These are phyloP conservation scores for Daldinia sp. DNA, from an alignment of 2,329 filamentous ascomycete genomes.

Conservation along the genomic window DNA sequence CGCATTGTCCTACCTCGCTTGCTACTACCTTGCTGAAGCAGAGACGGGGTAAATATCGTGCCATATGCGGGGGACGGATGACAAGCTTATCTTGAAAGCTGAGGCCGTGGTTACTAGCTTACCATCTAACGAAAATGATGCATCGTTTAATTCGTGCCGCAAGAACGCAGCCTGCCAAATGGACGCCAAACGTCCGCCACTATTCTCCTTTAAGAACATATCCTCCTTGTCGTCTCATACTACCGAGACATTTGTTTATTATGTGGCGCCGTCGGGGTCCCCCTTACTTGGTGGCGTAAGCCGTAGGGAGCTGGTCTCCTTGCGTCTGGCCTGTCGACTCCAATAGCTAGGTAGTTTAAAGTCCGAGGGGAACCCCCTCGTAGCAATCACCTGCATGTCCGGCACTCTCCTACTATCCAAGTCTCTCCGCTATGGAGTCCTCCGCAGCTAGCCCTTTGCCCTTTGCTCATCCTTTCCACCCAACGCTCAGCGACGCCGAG, in stretches of 20 bases:
- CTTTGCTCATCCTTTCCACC: slow-evolving; percentile 7
- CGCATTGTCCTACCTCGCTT: too few species aligned
- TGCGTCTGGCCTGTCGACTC: neutral
- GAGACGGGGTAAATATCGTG: too few species aligned
- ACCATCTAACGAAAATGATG: neutral
- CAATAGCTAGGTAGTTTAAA: neutral
- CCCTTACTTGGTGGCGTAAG: neutral
- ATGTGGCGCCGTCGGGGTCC: neutral
- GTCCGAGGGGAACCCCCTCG: neutral
- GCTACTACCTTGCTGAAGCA: too few species aligned
- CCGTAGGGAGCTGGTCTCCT: neutral
- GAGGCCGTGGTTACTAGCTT: neutral
- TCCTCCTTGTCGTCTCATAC: neutral
- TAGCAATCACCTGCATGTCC: neutral
- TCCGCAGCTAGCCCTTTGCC: neutral
- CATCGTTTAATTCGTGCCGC: neutral
- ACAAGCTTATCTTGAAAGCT: neutral
- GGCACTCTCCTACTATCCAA: neutral
- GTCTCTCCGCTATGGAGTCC: neutral
- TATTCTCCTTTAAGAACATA: neutral
- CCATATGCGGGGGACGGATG: slow-evolving; percentile 1
- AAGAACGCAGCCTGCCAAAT: neutral
- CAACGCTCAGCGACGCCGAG: slow-evolving; percentile 4
- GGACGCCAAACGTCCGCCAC: neutral
- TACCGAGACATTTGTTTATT: neutral